Conservation (phyloP, 345 rosid genomes). For the Arabis hirsuta region DNA sequence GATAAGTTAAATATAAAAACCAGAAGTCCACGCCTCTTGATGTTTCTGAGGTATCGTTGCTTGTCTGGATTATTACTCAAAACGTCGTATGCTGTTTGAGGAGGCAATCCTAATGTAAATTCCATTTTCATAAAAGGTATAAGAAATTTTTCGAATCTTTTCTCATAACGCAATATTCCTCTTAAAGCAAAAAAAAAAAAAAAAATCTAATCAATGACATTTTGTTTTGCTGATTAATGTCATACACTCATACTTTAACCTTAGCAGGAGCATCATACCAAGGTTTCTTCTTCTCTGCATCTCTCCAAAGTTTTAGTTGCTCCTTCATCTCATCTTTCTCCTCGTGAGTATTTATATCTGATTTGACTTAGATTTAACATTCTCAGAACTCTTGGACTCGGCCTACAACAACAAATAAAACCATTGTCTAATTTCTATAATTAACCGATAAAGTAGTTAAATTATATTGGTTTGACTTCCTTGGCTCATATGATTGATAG, state of each 20-base stretch:
- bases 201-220: no score
- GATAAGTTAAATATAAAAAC: not conserved
- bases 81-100: no score
- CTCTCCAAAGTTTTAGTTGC: constrained; percentile 65
- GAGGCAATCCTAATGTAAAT: no score
- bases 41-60: no score
- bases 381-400: constrained; percentile 52
- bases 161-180: no score
- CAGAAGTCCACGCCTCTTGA: not conserved
- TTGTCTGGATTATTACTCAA: no score
- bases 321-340: constrained; percentile 53
- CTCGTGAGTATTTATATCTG: not conserved
- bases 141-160: no score
- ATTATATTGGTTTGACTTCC: not conserved
- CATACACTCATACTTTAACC: constrained; percentile 64
- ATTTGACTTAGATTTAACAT: constrained; percentile 36
- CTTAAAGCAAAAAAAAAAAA: no score
- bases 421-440: not conserved
- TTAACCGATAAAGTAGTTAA: no score
- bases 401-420: constrained; percentile 42
- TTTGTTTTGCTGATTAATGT: no score
- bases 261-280: constrained; percentile 63
- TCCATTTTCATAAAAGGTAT: no score
- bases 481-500: not conserved
- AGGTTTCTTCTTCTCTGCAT: constrained; percentile 44